Evolutionary conservation across 306 rosid genomes (phyloP), one percentile per base, ranked within the genome.

Genomic region (Fagus sylvatica): DNA sequence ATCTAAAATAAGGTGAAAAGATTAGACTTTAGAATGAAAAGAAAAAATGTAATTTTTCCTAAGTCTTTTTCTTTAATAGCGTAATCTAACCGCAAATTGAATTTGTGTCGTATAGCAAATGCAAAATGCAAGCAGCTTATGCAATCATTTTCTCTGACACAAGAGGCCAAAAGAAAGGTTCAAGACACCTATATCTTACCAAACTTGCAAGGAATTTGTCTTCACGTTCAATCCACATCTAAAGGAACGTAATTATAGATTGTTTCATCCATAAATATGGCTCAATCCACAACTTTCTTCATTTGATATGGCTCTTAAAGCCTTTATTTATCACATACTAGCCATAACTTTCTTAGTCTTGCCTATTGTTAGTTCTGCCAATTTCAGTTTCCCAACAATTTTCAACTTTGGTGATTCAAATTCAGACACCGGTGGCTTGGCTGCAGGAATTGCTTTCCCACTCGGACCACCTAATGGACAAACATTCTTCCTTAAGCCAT

Each of bases 361-460:
- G 43, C 80, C 75, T 74, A 4, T 30, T 16, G 36, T 46, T 22
- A 55, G 12, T 72, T 41, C 78, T 49, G 34, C 11, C 71, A 22
- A 61, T 57, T 79, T 77, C 66, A 78, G 40, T 41, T 71, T 77
- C 57, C 80, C 85, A 10, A 80, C 85, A 8, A 74, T 84, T 13
- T 84, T 84, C 43, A 84, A 84, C 85, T 81, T 84, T 33, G 83
- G 85, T 7, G 85, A 84, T 74, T 84, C 88, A 1, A 84, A 84
- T 77, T 84, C 88, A 7, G 88, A 84, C 71, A 76, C 88, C 0
- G 88, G 88, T 1, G 83, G 82, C 22, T 11, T 84, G 5, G 80
- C 71, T 37, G 85, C 85, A 0, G 85, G 85, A 34, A 53, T 77
- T 4, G 85, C 82, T 51, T 80, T 77, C 39, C 85, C 85, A 0